phyloP scores from a whole-genome alignment of 768 basidiomycete species.

The Hysterangium stoloniferum region DNA sequence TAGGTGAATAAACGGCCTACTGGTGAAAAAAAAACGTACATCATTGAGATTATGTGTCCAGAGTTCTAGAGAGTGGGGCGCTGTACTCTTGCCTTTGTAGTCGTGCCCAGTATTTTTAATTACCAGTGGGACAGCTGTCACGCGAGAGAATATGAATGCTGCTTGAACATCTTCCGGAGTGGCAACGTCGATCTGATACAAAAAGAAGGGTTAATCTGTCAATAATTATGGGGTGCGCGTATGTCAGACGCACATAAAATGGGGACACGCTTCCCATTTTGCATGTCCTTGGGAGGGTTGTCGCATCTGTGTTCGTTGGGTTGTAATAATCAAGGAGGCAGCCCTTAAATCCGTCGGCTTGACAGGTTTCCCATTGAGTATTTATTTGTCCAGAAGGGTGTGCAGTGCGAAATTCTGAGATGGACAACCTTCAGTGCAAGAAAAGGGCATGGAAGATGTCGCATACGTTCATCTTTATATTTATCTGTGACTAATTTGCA shows the following conservation, averaged over 20 bases:
- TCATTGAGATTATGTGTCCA: slow-evolving; percentile 19
- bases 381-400: slow-evolving; percentile 14
- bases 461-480: slow-evolving; percentile 17
- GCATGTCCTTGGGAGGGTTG: slow-evolving; percentile 16
- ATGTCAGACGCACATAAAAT: slow-evolving; percentile 19
- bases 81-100: slow-evolving; percentile 26
- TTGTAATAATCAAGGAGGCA: slow-evolving; percentile 39
- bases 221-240: neutral
- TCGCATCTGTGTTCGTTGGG: slow-evolving; percentile 18
- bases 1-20: slow-evolving; percentile 10
- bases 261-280: slow-evolving; percentile 21
- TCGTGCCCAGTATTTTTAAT: slow-evolving; percentile 45
- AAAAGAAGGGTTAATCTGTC: neutral
- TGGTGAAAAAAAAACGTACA: neutral
- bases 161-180: slow-evolving; percentile 32
- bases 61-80: slow-evolving; percentile 19
- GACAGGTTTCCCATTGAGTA: slow-evolving; percentile 51
- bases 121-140: slow-evolving; percentile 33
- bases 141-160: slow-evolving; percentile 37
- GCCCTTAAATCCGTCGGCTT: slow-evolving; percentile 31
- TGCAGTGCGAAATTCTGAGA: neutral
- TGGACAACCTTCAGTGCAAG: neutral
- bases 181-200: slow-evolving; percentile 34
- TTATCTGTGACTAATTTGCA: slow-evolving; percentile 23
- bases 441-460: neutral